A percentile compares a stretch with the other conserved stretches of the same genome.
phyloP scores from a whole-genome alignment of 495 filamentous ascomycete species.

The Bacidia gigantensis region DNA sequence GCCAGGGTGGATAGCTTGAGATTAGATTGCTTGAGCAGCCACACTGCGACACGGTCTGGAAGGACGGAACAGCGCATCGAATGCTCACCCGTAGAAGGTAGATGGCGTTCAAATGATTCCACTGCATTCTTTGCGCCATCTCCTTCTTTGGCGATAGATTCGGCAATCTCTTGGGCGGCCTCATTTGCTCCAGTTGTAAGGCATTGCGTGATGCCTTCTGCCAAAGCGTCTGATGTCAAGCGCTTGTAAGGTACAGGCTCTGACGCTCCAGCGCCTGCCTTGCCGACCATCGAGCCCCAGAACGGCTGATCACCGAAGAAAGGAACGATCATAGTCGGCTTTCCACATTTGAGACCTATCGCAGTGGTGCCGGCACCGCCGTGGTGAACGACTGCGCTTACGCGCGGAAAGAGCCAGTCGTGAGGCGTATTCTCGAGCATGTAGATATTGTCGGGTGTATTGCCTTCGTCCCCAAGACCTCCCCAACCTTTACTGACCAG shows the following conservation, averaged over 20 bases:
- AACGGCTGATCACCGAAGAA: slow-evolving; percentile 56
- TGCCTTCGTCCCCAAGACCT: slow-evolving; percentile 39
- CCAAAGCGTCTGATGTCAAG: slow-evolving; percentile 47
- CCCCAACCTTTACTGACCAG: slow-evolving; percentile 57
- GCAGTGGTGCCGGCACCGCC: slow-evolving; percentile 56
- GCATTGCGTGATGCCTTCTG: slow-evolving; percentile 55
- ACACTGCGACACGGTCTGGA: slow-evolving; percentile 49
- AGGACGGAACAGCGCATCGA: slow-evolving; percentile 59
- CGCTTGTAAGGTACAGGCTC: slow-evolving; percentile 59
- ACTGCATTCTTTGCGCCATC: slow-evolving; percentile 64
- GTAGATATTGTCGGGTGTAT: slow-evolving; percentile 43
- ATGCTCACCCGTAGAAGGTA: slow-evolving; percentile 40
- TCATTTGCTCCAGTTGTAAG: slow-evolving; percentile 41
- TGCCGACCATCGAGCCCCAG: slow-evolving; percentile 44
- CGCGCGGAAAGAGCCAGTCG: slow-evolving; percentile 53
- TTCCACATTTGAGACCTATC: slow-evolving; percentile 47
- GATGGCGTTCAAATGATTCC: slow-evolving; percentile 49
- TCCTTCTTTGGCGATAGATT: slow-evolving; percentile 51
- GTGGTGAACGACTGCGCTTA: slow-evolving; percentile 48
- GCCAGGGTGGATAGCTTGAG: slow-evolving; percentile 51
- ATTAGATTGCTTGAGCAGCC: slow-evolving; percentile 41
- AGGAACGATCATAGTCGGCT: slow-evolving; percentile 52
- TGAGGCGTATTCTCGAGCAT: slow-evolving; percentile 55
- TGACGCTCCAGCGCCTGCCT: slow-evolving; percentile 48
- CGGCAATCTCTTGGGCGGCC: slow-evolving; percentile 45